Evolutionary conservation across 202 grass and related monocot genomes (phyloP), one percentile per base, ranked within the genome.

Genomic region (Panicum virgatum): DNA sequence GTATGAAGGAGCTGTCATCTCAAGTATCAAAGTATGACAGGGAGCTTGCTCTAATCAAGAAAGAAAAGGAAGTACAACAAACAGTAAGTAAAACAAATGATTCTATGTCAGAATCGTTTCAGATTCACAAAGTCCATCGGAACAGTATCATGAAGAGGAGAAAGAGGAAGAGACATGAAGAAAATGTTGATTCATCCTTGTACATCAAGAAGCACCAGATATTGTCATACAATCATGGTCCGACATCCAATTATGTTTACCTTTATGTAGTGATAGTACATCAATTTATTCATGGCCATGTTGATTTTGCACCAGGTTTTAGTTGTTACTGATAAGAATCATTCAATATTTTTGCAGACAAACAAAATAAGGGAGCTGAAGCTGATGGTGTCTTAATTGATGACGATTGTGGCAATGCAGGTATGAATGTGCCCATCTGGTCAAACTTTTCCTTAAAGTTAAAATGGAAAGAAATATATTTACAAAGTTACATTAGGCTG

Each of bases 21-120:
- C 96, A 93, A 88, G 52, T 92, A 80, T 88, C 77, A 73, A 93
- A 76, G 82, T 99, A 99, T 90, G 93, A 99, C 48, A 92, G 73
- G 53, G 89, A 94, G 51, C 89, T 96, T 83, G 89, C 88, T 75
- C 52, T 80, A 68, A 85, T 96, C 48, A 76, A 90, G 72, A 80
- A 87, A 82, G 92, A 90, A 88, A 99, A 99, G 32, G 87, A 90
- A 51, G 29, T 82, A 37, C 85, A 89, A 69, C 66, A 85, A 42
- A 76, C 53, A 68, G 89, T 82, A 75, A 89, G 79, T 56, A 87
- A 87, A 72, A 53, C 70, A 78, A 88, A 93, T 82, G 87, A 54
- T 83, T 93, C 88, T 82, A 77, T 53, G 22, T 76, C 74, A 39
- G 87, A 94, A 86, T 69, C 76, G 14, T 76, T 82, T n/a, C 87